These are phyloP conservation scores for Kwoniella newhampshirensis DNA, from an alignment of 768 basidiomycete species.

Conservation along the genomic window DNA sequence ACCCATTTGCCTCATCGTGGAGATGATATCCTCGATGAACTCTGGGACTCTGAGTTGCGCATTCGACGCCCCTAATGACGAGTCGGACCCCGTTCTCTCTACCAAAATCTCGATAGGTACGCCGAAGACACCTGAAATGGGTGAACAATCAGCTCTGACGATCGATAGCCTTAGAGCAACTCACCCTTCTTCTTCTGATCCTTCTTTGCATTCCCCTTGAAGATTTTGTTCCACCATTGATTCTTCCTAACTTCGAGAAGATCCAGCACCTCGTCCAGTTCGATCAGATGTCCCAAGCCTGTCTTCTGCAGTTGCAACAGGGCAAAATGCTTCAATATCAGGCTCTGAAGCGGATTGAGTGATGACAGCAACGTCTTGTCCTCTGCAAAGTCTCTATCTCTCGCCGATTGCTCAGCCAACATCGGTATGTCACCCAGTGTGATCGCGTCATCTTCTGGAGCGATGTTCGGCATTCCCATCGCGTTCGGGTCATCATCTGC, in stretches of 20 bases:
- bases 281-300: conserved; percentile 64
- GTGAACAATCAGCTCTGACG: neutral
- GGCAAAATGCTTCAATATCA: conserved; percentile 89
- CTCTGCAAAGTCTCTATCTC: conserved; percentile 60
- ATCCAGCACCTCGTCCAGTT: conserved; percentile 90
- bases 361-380: conserved; percentile 82
- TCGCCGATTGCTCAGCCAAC: conserved; percentile 79
- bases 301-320: conserved; percentile 76
- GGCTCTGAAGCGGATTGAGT: conserved; percentile 76
- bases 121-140: conserved; percentile 77
- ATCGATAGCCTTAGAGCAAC: conserved; percentile 27
- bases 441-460: conserved; percentile 70
- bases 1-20: conserved; percentile 99
- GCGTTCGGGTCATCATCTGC: conserved; percentile 50
- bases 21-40: conserved; percentile 96
- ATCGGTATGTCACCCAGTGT: conserved; percentile 93
- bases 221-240: conserved; percentile 93
- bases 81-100: conserved; percentile 93
- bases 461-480: conserved; percentile 21
- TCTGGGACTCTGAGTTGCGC: conserved; percentile 85
- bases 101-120: conserved; percentile 90
- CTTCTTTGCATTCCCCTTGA: conserved; percentile 86
- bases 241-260: conserved; percentile 88
- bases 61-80: conserved; percentile 78
- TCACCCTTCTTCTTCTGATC: conserved; percentile 66